These are phyloP conservation scores for Pichia sp. DNA, from an alignment of 1,139 yeast genomes.

Conservation along the genomic window DNA sequence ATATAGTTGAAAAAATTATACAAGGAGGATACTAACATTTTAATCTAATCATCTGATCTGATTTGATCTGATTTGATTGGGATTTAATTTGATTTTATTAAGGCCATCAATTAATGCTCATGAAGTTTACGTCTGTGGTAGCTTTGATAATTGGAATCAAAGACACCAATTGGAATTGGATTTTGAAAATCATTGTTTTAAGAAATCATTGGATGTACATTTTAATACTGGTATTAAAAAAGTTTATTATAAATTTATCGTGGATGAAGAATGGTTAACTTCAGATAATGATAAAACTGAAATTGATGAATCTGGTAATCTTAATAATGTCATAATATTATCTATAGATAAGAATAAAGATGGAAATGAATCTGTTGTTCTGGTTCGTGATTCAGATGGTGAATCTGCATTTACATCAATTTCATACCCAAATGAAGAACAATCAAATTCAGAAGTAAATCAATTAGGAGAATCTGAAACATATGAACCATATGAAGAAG, in stretches of 20 bases:
- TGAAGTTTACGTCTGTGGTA: slow-evolving; percentile 55
- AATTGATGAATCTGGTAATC: slow-evolving; percentile 43
- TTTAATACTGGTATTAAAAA: slow-evolving; percentile 29
- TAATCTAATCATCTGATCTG: too few species aligned
- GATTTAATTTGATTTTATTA: slow-evolving; percentile 35
- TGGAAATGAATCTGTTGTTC: slow-evolving; percentile 15
- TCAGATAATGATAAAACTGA: slow-evolving; percentile 36
- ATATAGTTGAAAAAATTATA: not conserved
- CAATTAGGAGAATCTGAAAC: too few species aligned
- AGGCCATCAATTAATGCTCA: slow-evolving; percentile 23
- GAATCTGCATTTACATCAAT: slow-evolving; percentile 28
- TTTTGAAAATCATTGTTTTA: slow-evolving; percentile 37
- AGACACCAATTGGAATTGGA: slow-evolving; percentile 42
- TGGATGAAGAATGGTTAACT: slow-evolving; percentile 58
- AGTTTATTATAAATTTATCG: slow-evolving; percentile 52
- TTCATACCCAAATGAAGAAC: slow-evolving; percentile 22
- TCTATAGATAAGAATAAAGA: slow-evolving; percentile 8
- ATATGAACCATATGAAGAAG: not conserved
- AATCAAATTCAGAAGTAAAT: too few species aligned
- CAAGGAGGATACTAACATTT: not conserved
- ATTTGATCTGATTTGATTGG: too few species aligned
- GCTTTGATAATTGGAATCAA: slow-evolving; percentile 60
- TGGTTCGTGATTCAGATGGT: slow-evolving; percentile 15
- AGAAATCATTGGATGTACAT: too few species aligned
- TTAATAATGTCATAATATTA: slow-evolving; percentile 43